Evolutionary conservation across 495 filamentous ascomycete genomes (phyloP).

Genomic region (Hamigera avellanea): DNA sequence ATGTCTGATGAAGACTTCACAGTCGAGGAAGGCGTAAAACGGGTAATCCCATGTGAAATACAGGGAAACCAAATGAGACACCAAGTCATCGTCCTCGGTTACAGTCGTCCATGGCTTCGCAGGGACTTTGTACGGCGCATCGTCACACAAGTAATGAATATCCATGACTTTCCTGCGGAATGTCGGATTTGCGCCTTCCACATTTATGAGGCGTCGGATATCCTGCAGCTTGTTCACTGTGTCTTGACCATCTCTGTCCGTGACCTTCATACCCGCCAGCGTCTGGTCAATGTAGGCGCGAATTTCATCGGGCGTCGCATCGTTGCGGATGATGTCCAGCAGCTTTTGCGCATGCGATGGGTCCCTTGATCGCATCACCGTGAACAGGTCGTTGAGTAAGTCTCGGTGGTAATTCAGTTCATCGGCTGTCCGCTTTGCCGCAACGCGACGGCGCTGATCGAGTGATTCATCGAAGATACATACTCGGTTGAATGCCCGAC

Average conservation of each 20-base stretch:
- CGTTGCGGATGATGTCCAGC: slow-evolving; percentile 25
- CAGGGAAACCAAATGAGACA: slow-evolving; percentile 39
- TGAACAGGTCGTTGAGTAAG: slow-evolving; percentile 29
- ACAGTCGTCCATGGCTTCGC: slow-evolving; percentile 41
- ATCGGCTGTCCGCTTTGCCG: slow-evolving; percentile 34
- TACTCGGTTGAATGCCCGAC: slow-evolving; percentile 24
- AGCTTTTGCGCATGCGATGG: slow-evolving; percentile 16
- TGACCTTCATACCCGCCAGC: slow-evolving; percentile 11
- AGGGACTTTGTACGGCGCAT: slow-evolving; percentile 28
- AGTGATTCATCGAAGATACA: slow-evolving; percentile 38
- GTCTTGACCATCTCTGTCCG: slow-evolving; percentile 5
- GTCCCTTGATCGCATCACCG: slow-evolving; percentile 24
- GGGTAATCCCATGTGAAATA: slow-evolving; percentile 47
- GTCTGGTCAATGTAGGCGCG: slow-evolving; percentile 23
- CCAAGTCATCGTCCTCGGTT: slow-evolving; percentile 36
- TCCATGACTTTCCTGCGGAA: slow-evolving; percentile 37
- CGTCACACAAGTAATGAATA: slow-evolving; percentile 32
- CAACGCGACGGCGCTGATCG: slow-evolving; percentile 37
- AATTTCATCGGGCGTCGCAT: slow-evolving; percentile 25
- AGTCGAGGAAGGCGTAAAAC: slow-evolving; percentile 36
- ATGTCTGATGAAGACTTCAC: slow-evolving; percentile 35
- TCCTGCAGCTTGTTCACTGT: slow-evolving; percentile 19
- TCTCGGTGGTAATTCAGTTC: slow-evolving; percentile 34
- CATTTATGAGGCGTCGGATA: slow-evolving; percentile 16
- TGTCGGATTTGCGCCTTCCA: slow-evolving; percentile 22